phyloP scores from a whole-genome alignment of 202 grass and related monocot genomes.

The Schoenoplectus triqueter region DNA sequence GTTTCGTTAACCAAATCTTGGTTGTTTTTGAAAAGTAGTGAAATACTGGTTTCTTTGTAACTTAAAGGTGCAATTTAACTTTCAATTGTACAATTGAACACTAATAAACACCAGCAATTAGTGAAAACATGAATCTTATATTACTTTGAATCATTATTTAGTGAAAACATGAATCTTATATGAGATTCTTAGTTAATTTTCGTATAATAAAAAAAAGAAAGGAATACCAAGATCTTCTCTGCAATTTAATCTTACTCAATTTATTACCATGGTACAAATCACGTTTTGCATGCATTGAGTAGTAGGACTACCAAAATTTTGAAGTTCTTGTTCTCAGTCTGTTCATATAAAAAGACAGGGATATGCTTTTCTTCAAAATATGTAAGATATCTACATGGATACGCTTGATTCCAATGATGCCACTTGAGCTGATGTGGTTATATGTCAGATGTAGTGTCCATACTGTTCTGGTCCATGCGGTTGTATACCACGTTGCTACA shows the following conservation, averaged over 20 bases:
- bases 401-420: background rate
- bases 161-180: too few relatives aligned
- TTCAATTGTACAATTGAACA: constrained; percentile 15
- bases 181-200: too few relatives aligned
- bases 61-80: too few relatives aligned
- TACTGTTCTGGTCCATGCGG: background rate
- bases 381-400: too few relatives aligned
- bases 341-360: background rate
- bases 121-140: too few relatives aligned
- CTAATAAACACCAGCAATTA: background rate
- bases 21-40: constrained; percentile 1
- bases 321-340: background rate
- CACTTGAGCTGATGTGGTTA: background rate
- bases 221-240: background rate
- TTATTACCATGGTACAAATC: background rate
- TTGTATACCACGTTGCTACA: background rate
- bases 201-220: background rate
- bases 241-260: background rate
- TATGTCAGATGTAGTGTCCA: background rate
- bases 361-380: background rate
- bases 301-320: background rate
- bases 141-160: too few relatives aligned
- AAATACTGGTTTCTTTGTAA: background rate
- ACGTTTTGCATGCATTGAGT: background rate
- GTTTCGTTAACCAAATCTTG: constrained; percentile 20